These are phyloP conservation scores for Trichoderma lentiforme DNA, from an alignment of 2,329 filamentous ascomycete genomes.

Conservation along the genomic window DNA sequence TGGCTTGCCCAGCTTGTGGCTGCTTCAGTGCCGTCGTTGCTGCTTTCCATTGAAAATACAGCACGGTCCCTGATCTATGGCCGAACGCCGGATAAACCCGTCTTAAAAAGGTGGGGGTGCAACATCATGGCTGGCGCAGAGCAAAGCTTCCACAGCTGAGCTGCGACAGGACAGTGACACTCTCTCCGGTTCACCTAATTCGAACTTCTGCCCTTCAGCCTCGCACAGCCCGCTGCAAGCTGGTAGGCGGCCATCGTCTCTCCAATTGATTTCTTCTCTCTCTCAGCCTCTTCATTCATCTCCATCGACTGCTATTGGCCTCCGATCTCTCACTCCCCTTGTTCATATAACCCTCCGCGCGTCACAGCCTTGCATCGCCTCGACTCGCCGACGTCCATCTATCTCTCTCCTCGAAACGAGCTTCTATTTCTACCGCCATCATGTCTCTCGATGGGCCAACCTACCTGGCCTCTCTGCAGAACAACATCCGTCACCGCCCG, in stretches of 20 bases:
- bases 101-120: conserved; percentile 14
- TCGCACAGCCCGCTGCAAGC: conserved; percentile 10
- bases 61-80: conserved; percentile 11
- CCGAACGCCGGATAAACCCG: conserved; percentile 16
- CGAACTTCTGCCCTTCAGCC: conserved; percentile 7
- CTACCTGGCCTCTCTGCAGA: conserved; percentile 81
- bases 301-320: background rate
- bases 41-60: background rate
- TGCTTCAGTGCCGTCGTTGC: background rate
- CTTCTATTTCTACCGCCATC: conserved; percentile 24
- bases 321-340: background rate
- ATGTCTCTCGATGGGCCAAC: conserved; percentile 94
- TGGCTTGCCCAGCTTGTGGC: conserved; percentile 1
- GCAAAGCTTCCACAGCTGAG: conserved; percentile 18
- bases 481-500: conserved; percentile 92
- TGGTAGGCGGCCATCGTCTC: conserved; percentile 16
- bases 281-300: background rate
- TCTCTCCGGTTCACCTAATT: conserved; percentile 11
- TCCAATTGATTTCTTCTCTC: conserved; percentile 18
- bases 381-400: conserved; percentile 23
- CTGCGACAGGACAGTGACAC: conserved; percentile 20
- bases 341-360: conserved; percentile 1
- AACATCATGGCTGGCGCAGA: conserved; percentile 15
- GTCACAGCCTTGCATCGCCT: conserved; percentile 25
- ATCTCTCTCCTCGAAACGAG: background rate